Percentiles rank a stretch among this genome's conserved stretches.
phyloP scores from a whole-genome alignment of 306 rosid genomes.

The Coriaria nepalensis region DNA sequence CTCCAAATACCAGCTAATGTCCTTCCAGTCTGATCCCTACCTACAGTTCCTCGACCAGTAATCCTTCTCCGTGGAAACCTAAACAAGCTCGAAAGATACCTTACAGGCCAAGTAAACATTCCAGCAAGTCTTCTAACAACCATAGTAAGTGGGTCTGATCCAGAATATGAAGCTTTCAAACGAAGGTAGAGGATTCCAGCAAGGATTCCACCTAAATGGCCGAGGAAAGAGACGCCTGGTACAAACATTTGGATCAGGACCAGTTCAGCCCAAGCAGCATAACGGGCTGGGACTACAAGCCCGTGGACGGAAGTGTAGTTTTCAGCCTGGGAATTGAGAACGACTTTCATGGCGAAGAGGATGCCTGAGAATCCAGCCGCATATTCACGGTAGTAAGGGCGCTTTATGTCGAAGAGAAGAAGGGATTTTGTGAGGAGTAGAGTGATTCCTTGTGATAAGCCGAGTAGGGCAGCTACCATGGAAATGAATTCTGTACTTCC shows the following conservation, averaged over 20 bases:
- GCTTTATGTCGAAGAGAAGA: conserved; percentile 48
- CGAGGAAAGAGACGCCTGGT: conserved; percentile 73
- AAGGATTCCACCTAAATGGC: conserved; percentile 81
- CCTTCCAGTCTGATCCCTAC: conserved; percentile 22
- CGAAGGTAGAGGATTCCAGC: conserved; percentile 59
- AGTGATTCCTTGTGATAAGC: conserved; percentile 65
- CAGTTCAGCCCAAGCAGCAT: conserved; percentile 85
- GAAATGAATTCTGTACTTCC: conserved; percentile 54
- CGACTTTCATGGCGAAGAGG: conserved; percentile 84
- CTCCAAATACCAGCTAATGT: conserved; percentile 42
- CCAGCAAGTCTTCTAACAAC: conserved; percentile 29
- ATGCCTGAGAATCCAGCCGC: conserved; percentile 88
- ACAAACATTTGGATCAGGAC: conserved; percentile 54
- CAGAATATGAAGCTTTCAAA: conserved; percentile 32
- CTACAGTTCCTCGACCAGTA: conserved; percentile 50
- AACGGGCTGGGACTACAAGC: conserved; percentile 43
- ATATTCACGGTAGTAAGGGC: conserved; percentile 46
- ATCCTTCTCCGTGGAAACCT: conserved; percentile 23
- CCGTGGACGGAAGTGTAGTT: conserved; percentile 41
- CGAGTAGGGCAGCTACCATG: conserved; percentile 50
- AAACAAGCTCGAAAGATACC: conserved; percentile 19
- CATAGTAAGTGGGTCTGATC: conserved; percentile 32
- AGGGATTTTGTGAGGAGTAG: conserved; percentile 56
- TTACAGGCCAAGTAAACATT: conserved; percentile 40
- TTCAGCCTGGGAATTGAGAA: conserved; percentile 42